phyloP scores from a whole-genome alignment of 192 early-diverging fungal species.

The Umbelopsis sp. region DNA sequence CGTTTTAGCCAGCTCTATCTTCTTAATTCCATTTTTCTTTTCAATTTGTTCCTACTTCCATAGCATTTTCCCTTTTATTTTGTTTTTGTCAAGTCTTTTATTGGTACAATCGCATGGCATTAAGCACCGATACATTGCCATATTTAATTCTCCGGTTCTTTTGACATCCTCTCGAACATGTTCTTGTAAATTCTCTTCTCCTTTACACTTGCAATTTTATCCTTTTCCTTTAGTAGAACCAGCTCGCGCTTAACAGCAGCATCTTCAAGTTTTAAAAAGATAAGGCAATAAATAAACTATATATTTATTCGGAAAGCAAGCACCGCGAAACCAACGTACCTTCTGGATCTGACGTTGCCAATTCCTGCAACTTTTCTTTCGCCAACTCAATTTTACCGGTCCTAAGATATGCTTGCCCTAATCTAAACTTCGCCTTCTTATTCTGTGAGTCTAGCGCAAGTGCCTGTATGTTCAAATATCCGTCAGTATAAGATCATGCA shows the following conservation, averaged over 20 bases:
- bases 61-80: not conserved
- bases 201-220: slow-evolving; percentile 13
- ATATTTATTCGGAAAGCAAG: not conserved
- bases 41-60: not conserved
- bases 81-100: not conserved
- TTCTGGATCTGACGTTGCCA: not conserved
- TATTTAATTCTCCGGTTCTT: slow-evolving; percentile 6
- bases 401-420: slow-evolving; percentile 16
- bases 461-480: slow-evolving; percentile 8
- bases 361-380: slow-evolving; percentile 1
- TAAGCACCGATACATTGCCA: too few species aligned
- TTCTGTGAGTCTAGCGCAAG: slow-evolving; percentile 5
- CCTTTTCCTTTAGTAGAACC: slow-evolving; percentile 11
- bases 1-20: not conserved
- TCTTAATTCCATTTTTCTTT: not conserved
- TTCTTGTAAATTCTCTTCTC: slow-evolving; percentile 16
- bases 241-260: slow-evolving; percentile 25
- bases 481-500: too few species aligned
- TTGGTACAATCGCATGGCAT: not conserved
- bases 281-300: not conserved
- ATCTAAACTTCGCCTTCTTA: slow-evolving; percentile 22
- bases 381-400: slow-evolving; percentile 15
- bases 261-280: not conserved
- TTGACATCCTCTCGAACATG: slow-evolving; percentile 21
- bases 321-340: slow-evolving; percentile 3